These are phyloP conservation scores for Eimeria tenella DNA, from an alignment of 169 alveolate genomes.

Conservation along the genomic window DNA sequence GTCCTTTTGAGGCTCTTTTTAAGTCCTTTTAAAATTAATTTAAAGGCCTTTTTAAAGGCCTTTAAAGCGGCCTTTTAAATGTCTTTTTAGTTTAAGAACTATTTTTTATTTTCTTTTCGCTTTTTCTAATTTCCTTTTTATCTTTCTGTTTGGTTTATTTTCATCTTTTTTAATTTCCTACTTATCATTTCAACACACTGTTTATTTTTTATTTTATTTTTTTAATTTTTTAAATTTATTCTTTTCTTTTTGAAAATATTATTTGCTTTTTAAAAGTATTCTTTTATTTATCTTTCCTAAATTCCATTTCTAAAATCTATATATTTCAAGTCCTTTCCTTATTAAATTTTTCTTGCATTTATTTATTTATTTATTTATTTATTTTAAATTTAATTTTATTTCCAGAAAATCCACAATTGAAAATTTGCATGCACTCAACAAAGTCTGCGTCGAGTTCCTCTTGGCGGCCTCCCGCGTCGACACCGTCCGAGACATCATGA, in stretches of 20 bases:
- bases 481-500: conserved; percentile 13
- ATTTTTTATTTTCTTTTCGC: not conserved
- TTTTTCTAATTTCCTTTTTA: too few species aligned
- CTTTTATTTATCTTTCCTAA: too few species aligned
- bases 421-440: conserved; percentile 32
- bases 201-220: not conserved
- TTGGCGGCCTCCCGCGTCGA: conserved; percentile 32
- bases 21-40: too few species aligned
- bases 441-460: conserved; percentile 21
- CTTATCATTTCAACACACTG: too few species aligned
- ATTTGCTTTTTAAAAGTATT: not conserved
- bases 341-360: not conserved
- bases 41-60: too few species aligned
- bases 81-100: not conserved
- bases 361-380: not conserved
- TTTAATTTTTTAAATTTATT: not conserved
- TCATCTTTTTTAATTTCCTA: not conserved
- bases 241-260: not conserved
- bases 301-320: not conserved
- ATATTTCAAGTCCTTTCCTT: not conserved
- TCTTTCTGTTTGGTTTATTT: too few species aligned
- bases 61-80: not conserved
- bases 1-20: too few species aligned
- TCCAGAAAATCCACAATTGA: conserved; percentile 22
- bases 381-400: not conserved